Base-by-base conservation (phyloP, 768 basidiomycete species). In the Rhodotorula kratochvilovae region DNA sequence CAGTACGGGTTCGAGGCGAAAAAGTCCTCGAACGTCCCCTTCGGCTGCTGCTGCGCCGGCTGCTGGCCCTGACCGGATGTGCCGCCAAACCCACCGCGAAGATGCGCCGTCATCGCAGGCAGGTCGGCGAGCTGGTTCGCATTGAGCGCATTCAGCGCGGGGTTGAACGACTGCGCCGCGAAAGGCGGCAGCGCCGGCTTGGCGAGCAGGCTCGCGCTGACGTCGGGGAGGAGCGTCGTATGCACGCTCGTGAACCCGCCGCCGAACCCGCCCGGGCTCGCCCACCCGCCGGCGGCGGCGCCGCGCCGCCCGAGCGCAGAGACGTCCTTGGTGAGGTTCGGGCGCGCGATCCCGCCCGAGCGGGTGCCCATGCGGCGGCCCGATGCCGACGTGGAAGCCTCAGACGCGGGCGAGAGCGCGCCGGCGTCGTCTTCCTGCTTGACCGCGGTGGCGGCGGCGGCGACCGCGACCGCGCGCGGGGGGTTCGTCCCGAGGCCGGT, bases 311-410 rank as follows among this genome's bases (percentile, higher is more conserved):
- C 25, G 74, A 59, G 13, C 75, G 70, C 33, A 79, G 76, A 19
- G 15, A 82, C 61, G 70, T 82, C 82, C 74, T 82, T 82, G 53
- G 78, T 71, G n/a, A 80, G 76, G 73, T 82, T 82, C 68, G 64
- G 79, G 63, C 66, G 68, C 45, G 60, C 66, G 58, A 66, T 65
- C 27, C 59, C 69, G 48, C 63, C 74, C 63, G 72, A 57, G 72
- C 78, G 70, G 66, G 72, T 63, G 66, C 67, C 27, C 77, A 70
- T 23, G 73, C 70, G 42, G 67, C 62, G 42, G 43, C 31, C 10
- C 19, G 55, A 42, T 16, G 74, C 42, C n/a, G 62, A 53, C 29
- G 72, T 48, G 66, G 77, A 70, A 60, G 76, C 39, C 31, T 54
- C 63, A 65, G 21, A 35, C 50, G 13, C 58, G 61, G 27, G 45